Evolutionary conservation across 2,329 filamentous ascomycete genomes (phyloP), one percentile per base, ranked within the genome.

Genomic region (Fusarium coicis): DNA sequence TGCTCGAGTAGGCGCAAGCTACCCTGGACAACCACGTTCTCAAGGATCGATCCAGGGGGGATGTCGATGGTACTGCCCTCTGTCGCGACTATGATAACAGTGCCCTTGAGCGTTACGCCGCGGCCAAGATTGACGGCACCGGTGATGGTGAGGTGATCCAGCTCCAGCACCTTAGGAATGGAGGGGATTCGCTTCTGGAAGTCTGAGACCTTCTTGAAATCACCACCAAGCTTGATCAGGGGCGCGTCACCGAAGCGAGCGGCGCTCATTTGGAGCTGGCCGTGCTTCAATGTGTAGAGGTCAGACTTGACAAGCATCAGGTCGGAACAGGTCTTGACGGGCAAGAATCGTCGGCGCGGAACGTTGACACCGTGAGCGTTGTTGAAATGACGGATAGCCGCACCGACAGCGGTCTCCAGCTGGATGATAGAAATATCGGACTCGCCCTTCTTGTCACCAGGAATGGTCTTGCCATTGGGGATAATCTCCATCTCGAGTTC

Each of bases 181-280:
- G 92, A 94, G 16, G 93, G 89, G 77, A 97, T 95, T 81, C 92
- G 92, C 85, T 94, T 92, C 87, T 95, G 92, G 89, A 97, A 97
- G 87, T 95, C 96, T 3, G 96, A 98, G 43, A 99, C 96, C 92
- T 99, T 99, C 93, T 99, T 99, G 91, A 99, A 99, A 89, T 99
- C 96, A 80, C 91, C 92, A 79, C 96, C 96, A 61, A 99, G 93
- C 93, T 99, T 99, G 90, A 99, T 99, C 77, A 99, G 90, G 64
- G 96, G 96, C 54, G 96, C 96, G 77, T 96, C 95, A 76, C 96
- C 96, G 84, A 99, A 98, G 77, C 96, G 94, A 87, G 92, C 95
- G 76, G 95, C 92, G 89, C 97, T 97, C 87, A 99, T 97, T 82
- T 98, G 91, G 75, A 99, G 91, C 88, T 98, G 96, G 77, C 96